These are phyloP conservation scores for Anacardium occidentale DNA, from an alignment of 345 rosid genomes.

Conservation along the genomic window DNA sequence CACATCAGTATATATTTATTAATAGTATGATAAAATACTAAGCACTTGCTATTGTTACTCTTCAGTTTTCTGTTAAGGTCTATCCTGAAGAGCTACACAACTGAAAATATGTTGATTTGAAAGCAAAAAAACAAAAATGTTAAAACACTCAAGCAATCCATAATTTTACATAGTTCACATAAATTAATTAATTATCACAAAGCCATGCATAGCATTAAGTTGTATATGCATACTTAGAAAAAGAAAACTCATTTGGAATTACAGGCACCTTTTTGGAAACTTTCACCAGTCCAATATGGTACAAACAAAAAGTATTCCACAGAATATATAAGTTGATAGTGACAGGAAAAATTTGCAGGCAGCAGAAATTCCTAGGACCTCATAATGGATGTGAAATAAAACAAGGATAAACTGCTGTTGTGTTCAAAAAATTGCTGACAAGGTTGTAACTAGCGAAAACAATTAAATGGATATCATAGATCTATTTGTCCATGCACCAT, in stretches of 20 bases:
- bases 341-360: background rate
- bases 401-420: background rate
- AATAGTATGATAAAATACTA: background rate
- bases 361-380: background rate
- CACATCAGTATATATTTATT: conserved; percentile 1
- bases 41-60: too few relatives aligned
- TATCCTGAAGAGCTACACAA: background rate
- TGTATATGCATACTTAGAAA: background rate
- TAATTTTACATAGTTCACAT: background rate
- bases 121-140: background rate
- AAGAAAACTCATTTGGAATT: too few relatives aligned
- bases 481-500: conserved; percentile 1
- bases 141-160: background rate
- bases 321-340: background rate
- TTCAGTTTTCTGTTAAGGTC: too few relatives aligned
- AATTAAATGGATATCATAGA: conserved; percentile 4
- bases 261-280: background rate
- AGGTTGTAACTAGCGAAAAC: background rate
- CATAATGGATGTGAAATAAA: background rate
- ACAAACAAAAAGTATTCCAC: background rate
- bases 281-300: background rate
- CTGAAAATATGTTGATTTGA: conserved; percentile 1
- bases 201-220: background rate
- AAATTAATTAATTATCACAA: conserved; percentile 2
- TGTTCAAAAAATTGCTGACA: background rate